Evolutionary conservation across 768 basidiomycete genomes (phyloP), one percentile per base, ranked within the genome.

Genomic region (Pulveroboletus sp.): DNA sequence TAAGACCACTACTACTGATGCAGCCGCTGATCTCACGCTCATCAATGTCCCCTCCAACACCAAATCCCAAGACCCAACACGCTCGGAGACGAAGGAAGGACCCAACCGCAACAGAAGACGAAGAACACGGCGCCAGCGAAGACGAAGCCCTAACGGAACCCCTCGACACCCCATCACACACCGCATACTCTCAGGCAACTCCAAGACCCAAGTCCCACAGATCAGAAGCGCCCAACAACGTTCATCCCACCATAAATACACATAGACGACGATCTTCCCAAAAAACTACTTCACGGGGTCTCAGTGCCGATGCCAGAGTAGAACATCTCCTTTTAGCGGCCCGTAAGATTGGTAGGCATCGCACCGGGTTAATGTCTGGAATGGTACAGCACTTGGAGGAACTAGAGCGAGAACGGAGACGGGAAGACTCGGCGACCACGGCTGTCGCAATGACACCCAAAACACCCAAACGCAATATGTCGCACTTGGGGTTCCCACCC

Each of bases 241-340:
- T 24, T 0, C 52, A 64, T 47, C 44, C 49, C 21, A 13, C 10
- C 18, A 35, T 51, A 11, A 54, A 50, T 32, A 36, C 47, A 24
- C 57, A 61, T 37, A 61, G 60, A 57, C 61, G 64, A 50, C 63
- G 64, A 43, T 42, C 49, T 27, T 58, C 62, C 30, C 66, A 67
- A 46, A 62, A 68, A 50, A 40, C 45, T 38, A 6, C 58, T 1
- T 62, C 62, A 5, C 59, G 58, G 32, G 62, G 77, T 36, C 50
- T 77, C 39, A 63, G 75, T 53, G 69, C 83, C 2, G 88, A 90
- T 53, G 88, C 87, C 5, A 77, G 83, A 40, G 73, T 76, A 0
- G 87, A 89, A 57, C 86, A 86, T 57, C 68, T 89, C 10, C 72
- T 90, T 2, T 69, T 86, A 11, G 87, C 87, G 4, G 82, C 85